phyloP scores from a whole-genome alignment of 768 basidiomycete genomes.

The Rhizopogon vesiculosus region DNA sequence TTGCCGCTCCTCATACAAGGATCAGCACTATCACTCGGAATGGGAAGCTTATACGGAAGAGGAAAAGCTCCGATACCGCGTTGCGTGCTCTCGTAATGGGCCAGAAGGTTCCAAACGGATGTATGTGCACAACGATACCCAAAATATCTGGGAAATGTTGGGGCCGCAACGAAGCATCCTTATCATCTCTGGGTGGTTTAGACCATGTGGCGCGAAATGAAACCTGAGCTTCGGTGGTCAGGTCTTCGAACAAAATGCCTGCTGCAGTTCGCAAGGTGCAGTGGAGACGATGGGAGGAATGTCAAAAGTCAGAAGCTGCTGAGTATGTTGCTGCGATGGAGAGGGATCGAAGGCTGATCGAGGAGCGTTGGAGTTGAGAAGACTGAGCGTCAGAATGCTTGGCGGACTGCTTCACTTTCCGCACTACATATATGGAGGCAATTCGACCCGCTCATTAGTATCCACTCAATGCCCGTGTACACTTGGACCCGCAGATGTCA shows the following conservation, averaged over 20 bases:
- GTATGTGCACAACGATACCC: too few relatives aligned
- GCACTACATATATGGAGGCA: background rate
- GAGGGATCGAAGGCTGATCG: slow-evolving; percentile 60
- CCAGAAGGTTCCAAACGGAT: slow-evolving; percentile 59
- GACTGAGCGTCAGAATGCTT: background rate
- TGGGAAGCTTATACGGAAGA: slow-evolving; percentile 48
- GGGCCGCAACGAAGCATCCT: slow-evolving; percentile 55
- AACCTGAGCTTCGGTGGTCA: slow-evolving; percentile 24
- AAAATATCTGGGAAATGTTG: slow-evolving; percentile 74
- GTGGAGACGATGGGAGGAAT: slow-evolving; percentile 45
- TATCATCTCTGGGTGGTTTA: slow-evolving; percentile 55
- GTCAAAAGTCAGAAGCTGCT: slow-evolving; percentile 42
- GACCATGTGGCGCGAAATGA: slow-evolving; percentile 1
- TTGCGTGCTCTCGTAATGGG: slow-evolving; percentile 81
- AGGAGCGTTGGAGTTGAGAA: slow-evolving; percentile 79
- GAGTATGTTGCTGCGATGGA: slow-evolving; percentile 52
- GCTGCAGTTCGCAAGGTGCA: slow-evolving; percentile 63
- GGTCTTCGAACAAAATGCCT: slow-evolving; percentile 97
- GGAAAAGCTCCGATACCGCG: slow-evolving; percentile 39
- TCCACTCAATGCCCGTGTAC: too few relatives aligned
- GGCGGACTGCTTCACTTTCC: too few relatives aligned
- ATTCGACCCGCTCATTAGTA: too few relatives aligned
- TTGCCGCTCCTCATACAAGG: slow-evolving; percentile 69
- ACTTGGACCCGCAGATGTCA: too few relatives aligned
- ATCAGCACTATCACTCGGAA: slow-evolving; percentile 74